Percentiles rank a stretch among this genome's conserved stretches.
phyloP scores from a whole-genome alignment of 331 rosid species.

The Quercus tomentella region DNA sequence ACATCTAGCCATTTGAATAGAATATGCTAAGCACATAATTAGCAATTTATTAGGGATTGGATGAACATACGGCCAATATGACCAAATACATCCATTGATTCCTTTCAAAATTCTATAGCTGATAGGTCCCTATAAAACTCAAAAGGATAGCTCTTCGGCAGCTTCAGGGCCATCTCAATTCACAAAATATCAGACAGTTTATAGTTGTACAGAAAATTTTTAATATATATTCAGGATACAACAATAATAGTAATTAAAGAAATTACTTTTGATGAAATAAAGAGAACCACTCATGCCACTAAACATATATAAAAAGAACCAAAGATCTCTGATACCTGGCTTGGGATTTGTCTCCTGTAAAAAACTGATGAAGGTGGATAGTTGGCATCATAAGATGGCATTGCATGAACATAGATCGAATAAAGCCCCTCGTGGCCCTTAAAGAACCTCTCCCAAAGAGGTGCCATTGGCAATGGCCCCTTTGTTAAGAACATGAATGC shows the following conservation, averaged over 20 bases:
- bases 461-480: constrained; percentile 93
- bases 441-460: constrained; percentile 90
- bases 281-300: constrained; percentile 12
- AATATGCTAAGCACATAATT: not conserved
- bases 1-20: not conserved
- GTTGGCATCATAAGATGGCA: constrained; percentile 65
- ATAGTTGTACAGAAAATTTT: not conserved
- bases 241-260: not conserved
- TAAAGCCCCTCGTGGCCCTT: constrained; percentile 56
- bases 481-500: constrained; percentile 98
- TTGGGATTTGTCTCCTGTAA: constrained; percentile 76
- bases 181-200: not conserved
- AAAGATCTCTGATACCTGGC: constrained; percentile 66
- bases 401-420: constrained; percentile 76
- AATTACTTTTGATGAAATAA: not conserved
- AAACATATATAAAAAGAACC: not conserved
- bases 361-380: constrained; percentile 69
- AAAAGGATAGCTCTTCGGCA: not conserved
- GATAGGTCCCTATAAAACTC: not conserved
- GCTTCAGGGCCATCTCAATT: not conserved
- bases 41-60: not conserved
- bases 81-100: not conserved
- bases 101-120: not conserved
- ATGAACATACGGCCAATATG: not conserved
- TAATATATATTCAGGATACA: not conserved